Evolutionary conservation across 1,284 basidiomycete species (phyloP).

Genomic region (Salmacisia buchloeana): DNA sequence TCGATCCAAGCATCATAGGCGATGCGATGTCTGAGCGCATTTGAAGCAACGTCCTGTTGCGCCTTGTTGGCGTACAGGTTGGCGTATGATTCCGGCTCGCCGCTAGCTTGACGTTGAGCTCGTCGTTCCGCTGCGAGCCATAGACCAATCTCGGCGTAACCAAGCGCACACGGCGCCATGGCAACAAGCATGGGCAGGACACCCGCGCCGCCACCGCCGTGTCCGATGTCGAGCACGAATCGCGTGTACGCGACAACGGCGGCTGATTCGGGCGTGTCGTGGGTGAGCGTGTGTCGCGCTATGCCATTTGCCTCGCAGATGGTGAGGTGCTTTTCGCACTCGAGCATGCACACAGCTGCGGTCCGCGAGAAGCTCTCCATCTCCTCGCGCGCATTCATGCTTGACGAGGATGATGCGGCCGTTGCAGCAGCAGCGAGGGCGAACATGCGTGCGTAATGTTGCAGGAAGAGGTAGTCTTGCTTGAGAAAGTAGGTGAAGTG

Average conservation of each 20-base stretch:
- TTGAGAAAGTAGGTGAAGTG: slow-evolving; percentile 77
- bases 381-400: slow-evolving; percentile 63
- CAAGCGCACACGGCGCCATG: slow-evolving; percentile 76
- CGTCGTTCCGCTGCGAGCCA: slow-evolving; percentile 51
- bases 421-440: slow-evolving; percentile 65
- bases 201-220: slow-evolving; percentile 49
- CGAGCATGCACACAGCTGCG: slow-evolving; percentile 25
- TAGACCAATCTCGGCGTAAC: slow-evolving; percentile 89
- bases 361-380: slow-evolving; percentile 66
- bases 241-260: slow-evolving; percentile 45
- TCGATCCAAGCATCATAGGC: not conserved
- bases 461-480: slow-evolving; percentile 57
- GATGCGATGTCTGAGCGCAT: slow-evolving; percentile 57
- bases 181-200: slow-evolving; percentile 72
- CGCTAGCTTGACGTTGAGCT: not conserved
- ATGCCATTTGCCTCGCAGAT: slow-evolving; percentile 37
- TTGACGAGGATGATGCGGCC: slow-evolving; percentile 52
- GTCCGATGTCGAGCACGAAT: slow-evolving; percentile 34
- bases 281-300: slow-evolving; percentile 21
- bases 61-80: slow-evolving; percentile 68
- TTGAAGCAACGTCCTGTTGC: slow-evolving; percentile 57
- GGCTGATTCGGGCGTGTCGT: slow-evolving; percentile 29
- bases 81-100: slow-evolving; percentile 61
- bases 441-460: slow-evolving; percentile 56
- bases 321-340: slow-evolving; percentile 31